These are phyloP conservation scores for Hippophae gyantsensis DNA, from an alignment of 306 rosid genomes.

Conservation along the genomic window DNA sequence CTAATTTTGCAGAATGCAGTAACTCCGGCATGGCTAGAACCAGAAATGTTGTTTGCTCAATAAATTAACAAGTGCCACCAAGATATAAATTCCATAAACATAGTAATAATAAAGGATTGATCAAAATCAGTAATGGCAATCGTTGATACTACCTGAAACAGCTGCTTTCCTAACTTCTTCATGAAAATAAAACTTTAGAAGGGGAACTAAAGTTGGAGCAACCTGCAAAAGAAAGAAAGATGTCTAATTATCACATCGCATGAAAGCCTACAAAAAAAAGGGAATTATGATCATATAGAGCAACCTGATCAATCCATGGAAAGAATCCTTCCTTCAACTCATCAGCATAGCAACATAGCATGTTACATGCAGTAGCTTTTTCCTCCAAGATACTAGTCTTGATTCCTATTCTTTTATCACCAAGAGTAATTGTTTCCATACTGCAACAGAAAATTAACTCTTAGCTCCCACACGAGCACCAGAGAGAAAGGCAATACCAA, in stretches of 20 bases:
- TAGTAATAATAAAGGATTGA: slow-evolving; percentile 3
- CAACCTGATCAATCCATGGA: slow-evolving; percentile 99
- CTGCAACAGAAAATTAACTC: slow-evolving; percentile 33
- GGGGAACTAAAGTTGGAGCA: slow-evolving; percentile 90
- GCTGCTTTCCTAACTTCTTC: slow-evolving; percentile 99
- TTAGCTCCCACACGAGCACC: background rate
- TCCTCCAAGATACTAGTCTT: slow-evolving; percentile 97
- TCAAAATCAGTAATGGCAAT: background rate
- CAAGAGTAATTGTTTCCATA: slow-evolving; percentile 95
- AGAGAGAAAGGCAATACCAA: background rate
- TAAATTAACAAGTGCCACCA: background rate
- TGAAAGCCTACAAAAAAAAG: slow-evolving; percentile 10
- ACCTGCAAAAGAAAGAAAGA: slow-evolving; percentile 41
- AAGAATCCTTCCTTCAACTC: slow-evolving; percentile 97
- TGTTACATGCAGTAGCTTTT: slow-evolving; percentile 98
- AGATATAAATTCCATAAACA: background rate
- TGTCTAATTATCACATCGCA: slow-evolving; percentile 3
- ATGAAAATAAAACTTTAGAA: slow-evolving; percentile 89
- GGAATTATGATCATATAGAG: slow-evolving; percentile 4
- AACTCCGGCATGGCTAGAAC: slow-evolving; percentile 92
- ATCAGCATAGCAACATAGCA: slow-evolving; percentile 98
- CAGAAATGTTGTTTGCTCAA: background rate
- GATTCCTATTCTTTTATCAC: slow-evolving; percentile 96
- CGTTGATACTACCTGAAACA: slow-evolving; percentile 59
- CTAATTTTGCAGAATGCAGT: slow-evolving; percentile 88